A percentile compares a stretch with the other conserved stretches of the same genome.
These are phyloP conservation scores for Vitis rupestris DNA, from an alignment of 164 flowering plant species.

Conservation along the genomic window DNA sequence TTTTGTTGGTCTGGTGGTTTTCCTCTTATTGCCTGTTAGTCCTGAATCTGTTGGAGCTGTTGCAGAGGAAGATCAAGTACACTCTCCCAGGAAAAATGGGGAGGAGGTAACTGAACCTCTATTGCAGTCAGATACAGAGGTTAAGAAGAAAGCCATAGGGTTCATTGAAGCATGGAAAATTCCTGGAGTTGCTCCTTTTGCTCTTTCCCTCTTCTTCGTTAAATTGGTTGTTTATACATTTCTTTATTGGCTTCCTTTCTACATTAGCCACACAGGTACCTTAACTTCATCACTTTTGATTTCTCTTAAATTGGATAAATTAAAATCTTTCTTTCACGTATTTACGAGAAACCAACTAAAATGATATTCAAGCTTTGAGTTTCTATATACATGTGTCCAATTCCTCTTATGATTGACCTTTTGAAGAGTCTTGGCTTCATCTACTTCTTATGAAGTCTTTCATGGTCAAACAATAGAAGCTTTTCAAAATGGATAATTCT, in stretches of 20 bases:
- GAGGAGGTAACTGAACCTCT: constrained; percentile 51
- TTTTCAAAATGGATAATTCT: too few species aligned
- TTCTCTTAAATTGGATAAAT: not conserved
- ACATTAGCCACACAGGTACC: constrained; percentile 85
- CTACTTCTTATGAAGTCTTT: too few species aligned
- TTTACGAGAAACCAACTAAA: not conserved
- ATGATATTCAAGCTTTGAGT: too few species aligned
- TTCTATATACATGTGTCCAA: too few species aligned
- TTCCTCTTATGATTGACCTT: too few species aligned
- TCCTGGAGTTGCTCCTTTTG: constrained; percentile 93
- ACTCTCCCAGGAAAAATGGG: constrained; percentile 36
- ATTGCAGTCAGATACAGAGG: constrained; percentile 23
- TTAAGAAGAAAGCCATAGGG: constrained; percentile 56
- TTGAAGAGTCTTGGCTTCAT: too few species aligned
- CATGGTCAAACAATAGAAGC: too few species aligned
- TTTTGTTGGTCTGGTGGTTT: constrained; percentile 54
- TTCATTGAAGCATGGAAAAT: constrained; percentile 92
- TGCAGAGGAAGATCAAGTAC: constrained; percentile 40
- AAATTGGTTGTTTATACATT: constrained; percentile 95
- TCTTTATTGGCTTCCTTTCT: constrained; percentile 97
- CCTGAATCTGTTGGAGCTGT: constrained; percentile 67
- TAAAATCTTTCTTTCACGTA: not conserved
- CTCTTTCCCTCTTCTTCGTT: constrained; percentile 90
- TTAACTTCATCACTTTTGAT: not conserved
- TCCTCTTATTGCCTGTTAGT: constrained; percentile 67